phyloP scores from a whole-genome alignment of 768 basidiomycete genomes.

The Serendipita vermifera region DNA sequence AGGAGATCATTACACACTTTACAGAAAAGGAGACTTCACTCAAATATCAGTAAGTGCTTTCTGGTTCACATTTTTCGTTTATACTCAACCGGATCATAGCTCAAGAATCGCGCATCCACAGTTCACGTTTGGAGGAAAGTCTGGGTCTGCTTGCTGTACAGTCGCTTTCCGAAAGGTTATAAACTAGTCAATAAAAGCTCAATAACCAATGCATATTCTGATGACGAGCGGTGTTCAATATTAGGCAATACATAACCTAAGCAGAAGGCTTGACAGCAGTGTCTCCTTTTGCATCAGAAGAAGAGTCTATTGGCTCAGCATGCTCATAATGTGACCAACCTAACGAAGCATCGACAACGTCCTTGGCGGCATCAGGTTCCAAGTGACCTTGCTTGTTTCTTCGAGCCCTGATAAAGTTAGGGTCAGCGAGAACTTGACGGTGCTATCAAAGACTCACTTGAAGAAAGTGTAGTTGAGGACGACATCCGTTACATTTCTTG shows the following conservation, averaged over 20 bases:
- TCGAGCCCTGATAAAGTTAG: constrained; percentile 47
- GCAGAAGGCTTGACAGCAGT: no score
- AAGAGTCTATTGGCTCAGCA: constrained; percentile 15
- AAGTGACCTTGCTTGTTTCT: constrained; percentile 74
- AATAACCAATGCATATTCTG: no score
- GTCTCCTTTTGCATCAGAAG: background rate
- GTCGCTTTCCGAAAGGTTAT: constrained; percentile 57
- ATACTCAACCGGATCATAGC: constrained; percentile 27
- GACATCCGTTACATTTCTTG: constrained; percentile 77
- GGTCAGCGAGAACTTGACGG: background rate
- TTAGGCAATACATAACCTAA: no score
- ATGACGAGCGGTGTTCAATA: no score
- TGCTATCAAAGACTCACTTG: constrained; percentile 40
- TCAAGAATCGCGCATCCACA: constrained; percentile 60
- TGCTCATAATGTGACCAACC: constrained; percentile 35
- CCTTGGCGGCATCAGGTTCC: constrained; percentile 79
- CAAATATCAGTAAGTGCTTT: constrained; percentile 44
- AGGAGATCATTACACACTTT: constrained; percentile 50
- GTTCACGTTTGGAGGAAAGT: constrained; percentile 65
- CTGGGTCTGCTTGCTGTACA: constrained; percentile 54
- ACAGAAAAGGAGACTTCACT: constrained; percentile 35
- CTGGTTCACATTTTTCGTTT: background rate
- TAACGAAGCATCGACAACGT: constrained; percentile 63
- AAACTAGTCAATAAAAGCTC: no score
- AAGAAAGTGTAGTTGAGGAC: constrained; percentile 98